Evolutionary conservation across 176 grass and related monocot species (phyloP), one percentile per base, ranked within the genome.

Genomic region (Tillandsia fasciculata): DNA sequence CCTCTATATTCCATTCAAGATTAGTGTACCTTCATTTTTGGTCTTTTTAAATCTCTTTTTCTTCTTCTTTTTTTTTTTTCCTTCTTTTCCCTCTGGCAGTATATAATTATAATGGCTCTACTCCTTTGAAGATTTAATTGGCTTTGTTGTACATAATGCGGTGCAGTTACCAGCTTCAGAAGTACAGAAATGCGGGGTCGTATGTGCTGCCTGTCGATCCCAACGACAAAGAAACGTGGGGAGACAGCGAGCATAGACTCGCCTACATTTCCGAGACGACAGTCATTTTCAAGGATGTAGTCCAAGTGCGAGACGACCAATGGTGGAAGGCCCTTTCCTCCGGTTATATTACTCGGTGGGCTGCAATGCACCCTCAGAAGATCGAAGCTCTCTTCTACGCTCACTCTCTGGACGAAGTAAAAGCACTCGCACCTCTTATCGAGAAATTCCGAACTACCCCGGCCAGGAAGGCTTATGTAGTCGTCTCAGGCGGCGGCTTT

Each of bases 341-440:
- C 11, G 94, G 94, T 1, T 99, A 99, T 71, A 23, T 99, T n/a
- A 99, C 94, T 9, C 89, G 84, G 78, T 99, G 94, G 94, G 94
- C 94, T 14, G 84, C 89, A 29, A 99, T 99, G 89, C 2, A 99
- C 77, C 89, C 94, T 51, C 94, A 99, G 72, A 90, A 93, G 53
- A 86, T 99, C 26, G 94, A 99, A 71, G 87, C 84, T 13, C 94
- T 99, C 48, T 86, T 97, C 79, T 97, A 92, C 67, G 94, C 89
- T 50, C 94, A 97, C 66, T 82, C 94, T 2, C 86, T 79, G 9
- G 68, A 63, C 33, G 87, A 97, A 78, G 94, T 97, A 50, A 56
- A 80, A 1, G 82, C 82, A 1, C 71, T 97, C n/a, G 86, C 89
- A 12, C 87, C 89, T 66, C 82, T 97, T 12, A 72, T 97, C 0